These are phyloP conservation scores for Vitis hybrid DNA, from an alignment of 177 flowering plant species.

Conservation along the genomic window DNA sequence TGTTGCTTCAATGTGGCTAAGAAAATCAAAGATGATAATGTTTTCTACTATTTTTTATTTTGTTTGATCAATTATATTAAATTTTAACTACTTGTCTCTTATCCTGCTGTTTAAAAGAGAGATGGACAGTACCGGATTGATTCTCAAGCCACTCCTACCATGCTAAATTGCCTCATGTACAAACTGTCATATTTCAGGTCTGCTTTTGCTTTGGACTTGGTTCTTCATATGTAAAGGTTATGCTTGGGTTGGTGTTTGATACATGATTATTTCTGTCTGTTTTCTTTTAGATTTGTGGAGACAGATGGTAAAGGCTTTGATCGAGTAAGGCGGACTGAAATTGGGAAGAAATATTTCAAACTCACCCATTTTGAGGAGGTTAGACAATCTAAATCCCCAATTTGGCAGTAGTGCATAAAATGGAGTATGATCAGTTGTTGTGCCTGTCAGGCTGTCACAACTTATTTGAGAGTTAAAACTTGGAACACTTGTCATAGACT, in stretches of 20 bases:
- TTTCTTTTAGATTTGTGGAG: slow-evolving; percentile 77
- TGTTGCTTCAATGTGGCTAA: too few species aligned
- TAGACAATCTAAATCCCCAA: slow-evolving; percentile 13
- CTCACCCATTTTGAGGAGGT: slow-evolving; percentile 99
- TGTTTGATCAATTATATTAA: neutral
- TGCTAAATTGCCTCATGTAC: slow-evolving; percentile 97
- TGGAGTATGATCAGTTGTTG: neutral
- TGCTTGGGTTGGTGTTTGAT: neutral
- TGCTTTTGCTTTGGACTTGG: slow-evolving; percentile 9
- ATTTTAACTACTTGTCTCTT: slow-evolving; percentile 3
- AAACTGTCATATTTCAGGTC: slow-evolving; percentile 96
- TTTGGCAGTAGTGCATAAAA: neutral
- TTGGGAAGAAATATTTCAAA: slow-evolving; percentile 93
- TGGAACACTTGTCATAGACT: neutral
- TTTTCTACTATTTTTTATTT: neutral
- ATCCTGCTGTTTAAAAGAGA: slow-evolving; percentile 46
- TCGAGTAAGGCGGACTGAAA: slow-evolving; percentile 91
- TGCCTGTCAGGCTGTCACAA: neutral
- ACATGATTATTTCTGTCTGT: slow-evolving; percentile 1
- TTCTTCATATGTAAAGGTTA: neutral
- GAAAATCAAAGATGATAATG: neutral
- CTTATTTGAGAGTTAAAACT: neutral
- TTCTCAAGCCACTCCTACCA: slow-evolving; percentile 93
- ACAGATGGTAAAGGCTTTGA: slow-evolving; percentile 94
- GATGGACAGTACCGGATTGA: slow-evolving; percentile 98